Conservation (phyloP, 164 flowering plant genomes). For the Berberis vulgaris region DNA sequence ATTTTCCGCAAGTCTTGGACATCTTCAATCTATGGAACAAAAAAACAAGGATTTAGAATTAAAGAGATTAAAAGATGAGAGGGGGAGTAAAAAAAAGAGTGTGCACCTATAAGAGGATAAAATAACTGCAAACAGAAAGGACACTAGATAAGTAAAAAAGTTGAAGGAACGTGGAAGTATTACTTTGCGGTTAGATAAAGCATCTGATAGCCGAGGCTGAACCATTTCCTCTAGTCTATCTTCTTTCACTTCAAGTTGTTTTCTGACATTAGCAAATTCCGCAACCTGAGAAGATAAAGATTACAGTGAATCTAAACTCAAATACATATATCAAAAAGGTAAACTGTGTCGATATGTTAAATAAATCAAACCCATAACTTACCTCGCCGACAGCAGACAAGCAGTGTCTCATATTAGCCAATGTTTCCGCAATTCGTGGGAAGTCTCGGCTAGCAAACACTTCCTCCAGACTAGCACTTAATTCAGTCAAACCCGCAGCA, state of each 20-base stretch:
- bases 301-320: not conserved
- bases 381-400: constrained; percentile 99
- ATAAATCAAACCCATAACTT: constrained; percentile 9
- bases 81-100: not conserved
- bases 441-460: constrained; percentile 99
- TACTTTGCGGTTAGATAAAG: constrained; percentile 83
- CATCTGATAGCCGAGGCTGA: constrained; percentile 90
- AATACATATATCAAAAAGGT: not conserved
- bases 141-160: not conserved
- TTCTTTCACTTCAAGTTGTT: constrained; percentile 95
- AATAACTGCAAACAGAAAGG: not conserved
- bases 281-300: constrained; percentile 60
- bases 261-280: constrained; percentile 94
- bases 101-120: not conserved
- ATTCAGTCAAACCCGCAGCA: constrained; percentile 96
- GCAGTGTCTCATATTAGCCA: constrained; percentile 99
- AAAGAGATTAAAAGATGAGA: not conserved
- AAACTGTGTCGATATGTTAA: not conserved
- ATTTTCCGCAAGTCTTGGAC: constrained; percentile 87
- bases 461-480: constrained; percentile 97
- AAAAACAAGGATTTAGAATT: not conserved
- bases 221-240: constrained; percentile 95
- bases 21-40: constrained; percentile 44
- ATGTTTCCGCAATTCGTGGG: constrained; percentile 90
- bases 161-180: not conserved